A percentile compares a stretch with the other conserved stretches of the same genome.
These are phyloP conservation scores for Citrus glauca DNA, from an alignment of 345 rosid genomes.

Conservation along the genomic window DNA sequence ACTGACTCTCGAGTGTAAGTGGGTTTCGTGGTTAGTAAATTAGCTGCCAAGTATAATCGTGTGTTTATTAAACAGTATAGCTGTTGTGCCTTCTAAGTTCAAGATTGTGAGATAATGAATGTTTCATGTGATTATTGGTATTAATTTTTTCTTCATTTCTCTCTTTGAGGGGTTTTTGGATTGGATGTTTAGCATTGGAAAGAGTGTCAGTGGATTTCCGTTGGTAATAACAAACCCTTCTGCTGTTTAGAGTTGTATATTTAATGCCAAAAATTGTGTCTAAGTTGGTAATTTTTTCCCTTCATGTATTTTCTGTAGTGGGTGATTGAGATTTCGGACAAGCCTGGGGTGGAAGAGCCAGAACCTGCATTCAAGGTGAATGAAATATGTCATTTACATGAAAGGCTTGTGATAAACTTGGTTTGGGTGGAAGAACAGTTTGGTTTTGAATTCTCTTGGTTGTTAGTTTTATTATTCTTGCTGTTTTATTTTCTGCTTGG, in stretches of 20 bases:
- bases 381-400: background rate
- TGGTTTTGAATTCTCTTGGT: background rate
- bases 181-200: slow-evolving; percentile 75
- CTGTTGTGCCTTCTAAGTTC: background rate
- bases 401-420: background rate
- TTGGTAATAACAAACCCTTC: slow-evolving; percentile 50
- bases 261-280: background rate
- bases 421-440: background rate
- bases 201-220: slow-evolving; percentile 86
- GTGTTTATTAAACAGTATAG: background rate
- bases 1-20: background rate
- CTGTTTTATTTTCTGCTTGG: background rate
- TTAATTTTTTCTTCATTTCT: slow-evolving; percentile 61
- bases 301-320: slow-evolving; percentile 38
- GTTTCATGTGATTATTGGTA: slow-evolving; percentile 19
- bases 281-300: slow-evolving; percentile 4
- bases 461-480: background rate
- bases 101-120: background rate
- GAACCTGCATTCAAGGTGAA: slow-evolving; percentile 96
- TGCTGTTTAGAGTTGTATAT: background rate
- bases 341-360: slow-evolving; percentile 76
- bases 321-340: slow-evolving; percentile 98
- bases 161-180: slow-evolving; percentile 78
- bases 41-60: background rate
- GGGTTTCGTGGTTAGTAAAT: background rate